A percentile compares a stretch with the other conserved stretches of the same genome.
phyloP scores from a whole-genome alignment of 805 yeast genomes.

The Metschnikowia shivogae region DNA sequence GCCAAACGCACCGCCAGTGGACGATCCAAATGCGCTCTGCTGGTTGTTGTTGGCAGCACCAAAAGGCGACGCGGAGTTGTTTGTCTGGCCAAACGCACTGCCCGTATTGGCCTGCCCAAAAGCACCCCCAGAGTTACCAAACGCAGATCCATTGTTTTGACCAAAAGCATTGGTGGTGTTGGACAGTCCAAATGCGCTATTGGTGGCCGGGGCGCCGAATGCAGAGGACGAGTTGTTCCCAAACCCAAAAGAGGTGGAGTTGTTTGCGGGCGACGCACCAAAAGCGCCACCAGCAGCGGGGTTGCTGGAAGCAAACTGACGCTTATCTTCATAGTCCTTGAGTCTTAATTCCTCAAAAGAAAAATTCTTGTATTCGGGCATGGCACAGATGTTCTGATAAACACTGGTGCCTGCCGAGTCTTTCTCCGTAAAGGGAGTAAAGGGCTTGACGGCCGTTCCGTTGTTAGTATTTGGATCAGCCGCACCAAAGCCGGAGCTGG shows the following conservation, averaged over 20 bases:
- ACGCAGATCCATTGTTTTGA: slow-evolving; percentile 3
- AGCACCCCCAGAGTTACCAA: slow-evolving; percentile 3
- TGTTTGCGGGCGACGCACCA: slow-evolving; percentile 15
- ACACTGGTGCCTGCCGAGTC: slow-evolving; percentile 55
- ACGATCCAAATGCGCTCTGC: slow-evolving; percentile 3
- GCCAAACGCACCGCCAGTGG: slow-evolving; percentile 11
- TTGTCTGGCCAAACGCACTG: slow-evolving; percentile 15
- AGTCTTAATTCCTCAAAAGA: slow-evolving; percentile 85
- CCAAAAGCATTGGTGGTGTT: slow-evolving; percentile 29
- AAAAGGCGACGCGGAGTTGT: slow-evolving; percentile 12
- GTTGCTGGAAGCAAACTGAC: slow-evolving; percentile 51
- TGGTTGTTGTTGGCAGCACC: slow-evolving; percentile 12
- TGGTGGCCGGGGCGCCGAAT: slow-evolving; percentile 26
- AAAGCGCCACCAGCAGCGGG: slow-evolving; percentile 23
- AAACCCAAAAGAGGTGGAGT: slow-evolving; percentile 8
- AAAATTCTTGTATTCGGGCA: slow-evolving; percentile 84
- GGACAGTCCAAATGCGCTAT: slow-evolving; percentile 34
- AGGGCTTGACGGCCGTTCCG: slow-evolving; percentile 74
- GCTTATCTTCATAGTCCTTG: slow-evolving; percentile 78
- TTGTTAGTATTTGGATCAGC: slow-evolving; percentile 39
- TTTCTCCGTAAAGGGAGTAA: slow-evolving; percentile 64
- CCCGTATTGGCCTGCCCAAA: slow-evolving; percentile 28
- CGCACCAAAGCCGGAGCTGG: slow-evolving; percentile 20
- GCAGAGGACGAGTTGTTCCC: slow-evolving; percentile 9
- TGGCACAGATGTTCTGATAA: slow-evolving; percentile 73